Base-by-base conservation (phyloP, 345 rosid genomes). In the Hevea brasiliensis region DNA sequence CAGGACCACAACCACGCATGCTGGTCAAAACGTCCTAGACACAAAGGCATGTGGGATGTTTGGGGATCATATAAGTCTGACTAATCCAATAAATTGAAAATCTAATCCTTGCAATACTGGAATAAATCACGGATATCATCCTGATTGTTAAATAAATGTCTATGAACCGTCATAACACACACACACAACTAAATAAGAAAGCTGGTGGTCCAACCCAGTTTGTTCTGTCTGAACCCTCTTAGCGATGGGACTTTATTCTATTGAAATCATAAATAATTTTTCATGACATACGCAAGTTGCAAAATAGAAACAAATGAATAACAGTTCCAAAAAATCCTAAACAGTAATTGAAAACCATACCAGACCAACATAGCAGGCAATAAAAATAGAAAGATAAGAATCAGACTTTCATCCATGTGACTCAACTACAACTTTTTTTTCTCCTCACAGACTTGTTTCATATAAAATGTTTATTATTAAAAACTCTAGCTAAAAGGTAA, bases 41-140 rank as follows among this genome's bases (percentile, higher is more conserved):
- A n/a, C n/a, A 3, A 21, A 6, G 21, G 37, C 61, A 74, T 24
- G 61, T 26, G 73, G 50, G 42, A 51, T 75, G 60, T 68, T 51
- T 50, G 64, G 65, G 73, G 44, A 7, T 68, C 65, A 60, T 47
- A 20, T 5, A 17, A 3, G 27, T 15, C 40, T 35, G 72, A 32
- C 35, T 24, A 40, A 17, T 74, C 35, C 67, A 44, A 58, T 51
- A 9, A 20, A 56, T 15, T 2, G 47, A 15, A 41, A 18, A 26
- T 44, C 37, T 63, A 23, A 23, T 7, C 68, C 47, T 54, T 41
- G 18, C 14, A 57, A 44, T 27, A 9, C 23, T 1, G 50, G 51
- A 56, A 50, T 11, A 11, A 60, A 59, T 7, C 27, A 20, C 11
- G 60, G 29, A 35, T 20, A 71, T 3, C 60, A 45, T 44, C 5